Evolutionary conservation across 192 early-diverging fungal species (phyloP), one percentile per base, ranked within the genome.

Genomic region (Rhizophagus prolifer): DNA sequence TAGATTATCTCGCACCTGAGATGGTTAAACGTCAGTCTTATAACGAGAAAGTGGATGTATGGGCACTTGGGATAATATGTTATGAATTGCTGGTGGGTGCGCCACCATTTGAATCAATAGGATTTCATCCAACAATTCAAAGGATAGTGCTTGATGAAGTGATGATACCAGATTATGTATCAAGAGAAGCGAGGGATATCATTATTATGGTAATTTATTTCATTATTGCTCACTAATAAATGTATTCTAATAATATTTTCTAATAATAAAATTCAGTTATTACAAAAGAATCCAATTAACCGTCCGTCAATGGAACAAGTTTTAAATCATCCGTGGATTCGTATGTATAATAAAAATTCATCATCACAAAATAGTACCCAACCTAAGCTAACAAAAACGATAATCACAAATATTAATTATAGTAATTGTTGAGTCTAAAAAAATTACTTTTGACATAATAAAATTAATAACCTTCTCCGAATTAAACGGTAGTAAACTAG

Each of bases 1-100:
- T 97, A 70, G 97, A 98, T 81, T 98, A 98, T 78, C 81, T 98
- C 34, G 93, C 97, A 9, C 97, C 97, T 14, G 97, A 98, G 85
- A 96, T 97, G 92, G 92, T 97, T 10, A 92, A 95, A 72, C 94
- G 93, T 7, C 83, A 88, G 36, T 86, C 89, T 64, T 95, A 97
- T 82, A 89, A 88, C 41, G 88, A 88, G 34, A 88, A 87, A 5
- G 95, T 97, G 7, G 97, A 98, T 79, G 76, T 96, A 68, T 98
- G 97, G 97, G 91, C 92, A 19, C 82, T 98, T 41, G 97, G 97
- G 1, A 92, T 97, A 21, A 86, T 98, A 3, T 90, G 90, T 73
- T 98, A 95, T 81, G 97, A 98, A 84, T 95, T 98, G 70, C 80
- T 98, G 13, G 91, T 93, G 25, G 97, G 97, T 0, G 26, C 4